Conservation (phyloP, 371 early-diverging fungal species). For the Rhizomucor pusillus region DNA sequence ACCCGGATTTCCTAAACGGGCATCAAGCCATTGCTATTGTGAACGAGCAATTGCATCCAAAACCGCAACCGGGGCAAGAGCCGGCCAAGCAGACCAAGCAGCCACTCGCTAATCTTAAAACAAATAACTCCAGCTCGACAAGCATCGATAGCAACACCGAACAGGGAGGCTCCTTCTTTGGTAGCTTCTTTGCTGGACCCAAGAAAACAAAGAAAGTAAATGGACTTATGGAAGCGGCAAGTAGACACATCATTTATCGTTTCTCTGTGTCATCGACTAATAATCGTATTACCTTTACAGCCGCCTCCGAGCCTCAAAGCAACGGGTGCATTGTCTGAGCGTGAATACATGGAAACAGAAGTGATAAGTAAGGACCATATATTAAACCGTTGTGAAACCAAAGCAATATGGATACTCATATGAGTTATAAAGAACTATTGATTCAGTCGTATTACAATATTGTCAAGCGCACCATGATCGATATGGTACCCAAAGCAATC, state of each 20-base stretch:
- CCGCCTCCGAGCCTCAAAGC: constrained; percentile 96
- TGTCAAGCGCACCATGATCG: constrained; percentile 96
- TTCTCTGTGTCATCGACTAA: neutral
- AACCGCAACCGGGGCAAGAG: constrained; percentile 23
- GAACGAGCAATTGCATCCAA: constrained; percentile 77
- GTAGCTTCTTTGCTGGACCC: constrained; percentile 86
- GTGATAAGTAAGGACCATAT: constrained; percentile 78
- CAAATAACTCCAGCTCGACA: constrained; percentile 23
- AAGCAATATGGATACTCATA: neutral
- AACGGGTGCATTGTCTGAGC: constrained; percentile 90
- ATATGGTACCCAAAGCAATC: constrained; percentile 99
- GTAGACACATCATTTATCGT: constrained; percentile 6
- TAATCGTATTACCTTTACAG: constrained; percentile 24
- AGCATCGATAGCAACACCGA: constrained; percentile 11
- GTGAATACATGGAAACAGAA: constrained; percentile 96
- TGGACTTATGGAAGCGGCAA: constrained; percentile 70
- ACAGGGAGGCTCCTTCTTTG: constrained; percentile 71
- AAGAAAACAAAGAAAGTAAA: constrained; percentile 72
- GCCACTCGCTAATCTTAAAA: constrained; percentile 22
- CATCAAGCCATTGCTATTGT: constrained; percentile 95
- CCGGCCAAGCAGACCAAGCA: neutral
- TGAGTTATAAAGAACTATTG: constrained; percentile 66
- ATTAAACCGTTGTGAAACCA: neutral
- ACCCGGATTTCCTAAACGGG: constrained; percentile 97
- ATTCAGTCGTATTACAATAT: constrained; percentile 96